Evolutionary conservation across 2,329 filamentous ascomycete species (phyloP).

Genomic region (Aaosphaeria arxii): DNA sequence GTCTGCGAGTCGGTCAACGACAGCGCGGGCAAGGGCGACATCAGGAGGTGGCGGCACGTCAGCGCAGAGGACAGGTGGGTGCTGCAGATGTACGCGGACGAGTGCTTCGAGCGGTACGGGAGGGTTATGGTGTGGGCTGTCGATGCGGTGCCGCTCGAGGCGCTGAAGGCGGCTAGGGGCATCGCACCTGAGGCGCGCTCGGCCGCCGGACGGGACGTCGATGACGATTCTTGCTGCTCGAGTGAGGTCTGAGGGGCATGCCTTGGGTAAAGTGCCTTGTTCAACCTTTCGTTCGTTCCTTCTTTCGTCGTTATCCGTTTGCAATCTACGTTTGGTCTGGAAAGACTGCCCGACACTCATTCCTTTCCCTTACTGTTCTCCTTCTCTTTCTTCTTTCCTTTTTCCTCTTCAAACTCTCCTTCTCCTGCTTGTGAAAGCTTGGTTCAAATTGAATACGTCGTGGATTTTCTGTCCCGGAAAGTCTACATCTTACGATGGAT

Average conservation of each 20-base stretch:
- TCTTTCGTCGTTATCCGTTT: too few relatives aligned
- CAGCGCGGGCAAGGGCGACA: constrained; percentile 3
- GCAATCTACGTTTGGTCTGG: too few relatives aligned
- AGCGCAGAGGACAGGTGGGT: constrained; percentile 21
- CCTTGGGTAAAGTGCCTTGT: background rate
- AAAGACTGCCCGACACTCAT: too few relatives aligned
- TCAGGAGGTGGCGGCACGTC: constrained; percentile 10
- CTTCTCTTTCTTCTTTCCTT: background rate
- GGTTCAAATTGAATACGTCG: too few relatives aligned
- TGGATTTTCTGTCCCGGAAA: too few relatives aligned
- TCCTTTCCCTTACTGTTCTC: background rate
- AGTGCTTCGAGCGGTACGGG: constrained; percentile 26
- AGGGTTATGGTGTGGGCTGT: constrained; percentile 21
- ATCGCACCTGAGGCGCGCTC: constrained; percentile 6
- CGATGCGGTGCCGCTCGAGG: constrained; percentile 22
- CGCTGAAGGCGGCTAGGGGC: constrained; percentile 21
- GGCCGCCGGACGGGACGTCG: constrained; percentile 2
- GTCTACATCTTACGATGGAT: too few relatives aligned
- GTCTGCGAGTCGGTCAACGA: constrained; percentile 8
- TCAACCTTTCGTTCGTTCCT: too few relatives aligned
- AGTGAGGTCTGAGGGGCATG: background rate
- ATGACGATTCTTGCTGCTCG: background rate
- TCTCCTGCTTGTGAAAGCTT: too few relatives aligned
- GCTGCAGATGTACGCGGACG: constrained; percentile 26
- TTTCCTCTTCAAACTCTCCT: too few relatives aligned